Conservation (phyloP, 805 yeast genomes). For the Cyberlindnera nakhonratchasimensis region DNA sequence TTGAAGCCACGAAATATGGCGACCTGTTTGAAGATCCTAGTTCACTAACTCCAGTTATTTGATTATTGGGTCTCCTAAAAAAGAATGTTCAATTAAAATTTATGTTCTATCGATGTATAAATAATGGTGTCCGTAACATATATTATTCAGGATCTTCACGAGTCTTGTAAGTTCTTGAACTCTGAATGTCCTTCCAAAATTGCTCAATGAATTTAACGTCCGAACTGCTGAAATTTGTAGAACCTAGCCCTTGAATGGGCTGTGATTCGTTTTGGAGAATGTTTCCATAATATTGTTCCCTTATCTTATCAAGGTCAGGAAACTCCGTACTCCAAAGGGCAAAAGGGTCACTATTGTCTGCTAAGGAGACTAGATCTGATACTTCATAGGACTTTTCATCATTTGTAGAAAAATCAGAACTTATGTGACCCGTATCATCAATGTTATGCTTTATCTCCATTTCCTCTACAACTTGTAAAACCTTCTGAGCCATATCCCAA, state of each 20-base stretch:
- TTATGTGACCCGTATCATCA: neutral
- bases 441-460: slow-evolving; percentile 1
- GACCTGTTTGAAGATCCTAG: neutral
- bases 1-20: neutral
- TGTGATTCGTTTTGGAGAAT: too few relatives aligned
- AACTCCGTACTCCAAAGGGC: neutral
- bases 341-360: neutral
- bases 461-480: neutral
- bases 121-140: too few relatives aligned
- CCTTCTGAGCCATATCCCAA: slow-evolving; percentile 1
- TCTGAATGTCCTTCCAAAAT: too few relatives aligned
- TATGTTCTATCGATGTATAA: too few relatives aligned
- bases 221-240: too few relatives aligned
- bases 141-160: too few relatives aligned
- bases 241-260: too few relatives aligned
- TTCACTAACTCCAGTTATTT: neutral
- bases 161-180: too few relatives aligned
- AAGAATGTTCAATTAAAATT: too few relatives aligned
- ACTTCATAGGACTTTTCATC: neutral
- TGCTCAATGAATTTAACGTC: too few relatives aligned
- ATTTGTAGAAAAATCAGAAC: neutral
- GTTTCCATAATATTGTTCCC: neutral
- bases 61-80: too few relatives aligned
- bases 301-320: neutral
- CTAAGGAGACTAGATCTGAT: neutral